Percentiles rank a stretch among this genome's conserved stretches.
These are phyloP conservation scores for Paracorniculantispora psalliotae DNA, from an alignment of 2,329 filamentous ascomycete species.

Conservation along the genomic window DNA sequence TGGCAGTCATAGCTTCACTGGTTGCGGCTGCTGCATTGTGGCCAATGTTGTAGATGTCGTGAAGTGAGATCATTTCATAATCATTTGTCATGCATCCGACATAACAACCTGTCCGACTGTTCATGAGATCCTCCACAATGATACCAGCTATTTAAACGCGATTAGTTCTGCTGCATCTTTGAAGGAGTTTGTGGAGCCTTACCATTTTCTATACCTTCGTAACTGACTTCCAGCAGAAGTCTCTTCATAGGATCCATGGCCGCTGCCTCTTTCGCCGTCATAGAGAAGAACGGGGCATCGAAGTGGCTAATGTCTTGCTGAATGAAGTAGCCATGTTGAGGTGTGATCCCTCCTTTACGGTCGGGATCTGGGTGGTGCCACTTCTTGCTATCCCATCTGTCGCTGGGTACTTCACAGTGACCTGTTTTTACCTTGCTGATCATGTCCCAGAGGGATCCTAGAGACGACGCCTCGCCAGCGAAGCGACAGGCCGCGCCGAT, in stretches of 20 bases:
- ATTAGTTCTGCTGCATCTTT: neutral
- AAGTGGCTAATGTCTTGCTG: constrained; percentile 21
- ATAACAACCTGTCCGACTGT: constrained; percentile 18
- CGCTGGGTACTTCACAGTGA: neutral
- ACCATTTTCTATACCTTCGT: constrained; percentile 26
- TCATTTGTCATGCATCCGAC: constrained; percentile 25
- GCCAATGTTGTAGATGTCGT: constrained; percentile 7
- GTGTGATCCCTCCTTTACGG: neutral
- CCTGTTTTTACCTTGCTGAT: constrained; percentile 7
- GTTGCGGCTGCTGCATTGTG: neutral
- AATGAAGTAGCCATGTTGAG: constrained; percentile 20
- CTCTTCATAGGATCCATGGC: constrained; percentile 27
- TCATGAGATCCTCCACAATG: constrained; percentile 14
- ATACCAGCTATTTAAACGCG: constrained; percentile 15
- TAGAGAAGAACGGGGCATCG: constrained; percentile 22
- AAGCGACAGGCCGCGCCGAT: constrained; percentile 7
- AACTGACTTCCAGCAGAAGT: constrained; percentile 23
- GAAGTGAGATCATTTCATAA: constrained; percentile 18
- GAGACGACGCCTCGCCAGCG: constrained; percentile 6
- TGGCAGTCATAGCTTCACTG: constrained; percentile 14
- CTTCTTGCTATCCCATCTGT: constrained; percentile 1
- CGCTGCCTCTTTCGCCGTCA: constrained; percentile 20
- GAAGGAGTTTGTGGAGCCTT: constrained; percentile 21
- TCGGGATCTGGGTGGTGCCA: constrained; percentile 11
- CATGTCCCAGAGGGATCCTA: constrained; percentile 5